Base-by-base conservation (phyloP, 345 rosid species). In the Arabis alpina region DNA sequence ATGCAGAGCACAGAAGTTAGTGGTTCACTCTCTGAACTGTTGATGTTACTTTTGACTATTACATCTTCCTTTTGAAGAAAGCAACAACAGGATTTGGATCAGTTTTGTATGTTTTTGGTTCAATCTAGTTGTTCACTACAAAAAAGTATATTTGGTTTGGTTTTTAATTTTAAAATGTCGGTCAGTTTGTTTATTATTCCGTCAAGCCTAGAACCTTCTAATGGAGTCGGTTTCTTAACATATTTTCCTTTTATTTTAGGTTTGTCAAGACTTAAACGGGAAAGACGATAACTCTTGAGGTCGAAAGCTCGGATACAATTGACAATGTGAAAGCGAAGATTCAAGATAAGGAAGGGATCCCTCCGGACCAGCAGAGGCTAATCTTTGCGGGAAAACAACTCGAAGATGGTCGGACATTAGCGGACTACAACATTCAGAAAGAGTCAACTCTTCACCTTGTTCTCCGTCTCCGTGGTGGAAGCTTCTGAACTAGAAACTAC, bases 11-110 rank as follows among this genome's bases (percentile, higher is more conserved):
- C 88, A 76, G 93, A 90, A 78, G 86, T 85, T 44, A 77, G 76
- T 34, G 86, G 90, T 58, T 86, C 93, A 52, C 78, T 90, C 71
- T 85, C 98, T 19, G 96, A 93, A 76, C 97, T 90, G 97, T 97
- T 93, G 69, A 70, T 68, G 54, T 1, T 13, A 61, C 6, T 36
- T 66, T 9, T 23, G 48, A 54, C 41, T 62, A 54, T 4, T 44
- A 9, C 62, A 71, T 36, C 30, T 43, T 28, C 36, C 65, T 36
- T 64, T 10, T 15, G 36, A 37, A 37, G 10, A 49, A 49, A 60
- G 60, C 56, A 13, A 50, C 15, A 32, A 7, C 25, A 34, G 30
- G 12, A 25, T 61, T 58, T 27, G 7, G 36, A n/a, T 28, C 7
- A 13, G 25, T 47, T 50, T 25, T 19, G 23, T 0, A 19, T n/a